Evolutionary conservation across 352 stramenopile species (phyloP), one percentile per base, ranked within the genome.

Genomic region (Blastocystis sp.): DNA sequence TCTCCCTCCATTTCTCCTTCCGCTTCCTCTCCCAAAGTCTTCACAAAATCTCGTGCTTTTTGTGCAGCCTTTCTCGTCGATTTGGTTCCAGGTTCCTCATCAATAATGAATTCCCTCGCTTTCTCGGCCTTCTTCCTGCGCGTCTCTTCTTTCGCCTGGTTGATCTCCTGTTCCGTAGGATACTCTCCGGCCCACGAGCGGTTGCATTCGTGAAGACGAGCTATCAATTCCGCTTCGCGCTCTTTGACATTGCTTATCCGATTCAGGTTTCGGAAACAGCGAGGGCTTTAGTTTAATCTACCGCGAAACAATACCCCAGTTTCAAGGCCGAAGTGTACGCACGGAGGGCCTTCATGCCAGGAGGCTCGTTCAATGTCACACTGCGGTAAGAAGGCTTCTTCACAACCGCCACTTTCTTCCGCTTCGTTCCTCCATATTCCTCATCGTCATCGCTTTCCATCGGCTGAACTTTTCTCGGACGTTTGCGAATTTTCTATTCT

Each of bases 81-180:
- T 56, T 45, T 20, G 13, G 56, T 9, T 37, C 66, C 73, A 34
- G 55, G 13, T 7, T 84, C 73, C 20, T 84, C 54, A 47, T 84
- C 73, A 5, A 84, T 56, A 47, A 84, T 84, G 41, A 66, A 84
- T 45, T 84, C 43, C 50, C 39, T 66, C 50, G 73, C 73, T 55
- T 84, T 84, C 73, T 84, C 73, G 34, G 73, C 73, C 50, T 84
- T 84, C 73, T 84, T 84, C 18, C 23, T 41, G 29, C 73, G 73
- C 6, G 54, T 84, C 26, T 84, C 73, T 55, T 84, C 73, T 34
- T 53, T 66, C 56, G 73, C 73, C 54, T 68, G 20, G 39, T n/a
- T 26, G 20, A 84, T 84, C 53, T 84, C 34, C 26, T 1, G 11
- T 3, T 64, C 53, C 50, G 47, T 68, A 29, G 73, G 73, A 68